Conservation (phyloP, 495 filamentous ascomycete species). For the Podospora pseudoanserina region DNA sequence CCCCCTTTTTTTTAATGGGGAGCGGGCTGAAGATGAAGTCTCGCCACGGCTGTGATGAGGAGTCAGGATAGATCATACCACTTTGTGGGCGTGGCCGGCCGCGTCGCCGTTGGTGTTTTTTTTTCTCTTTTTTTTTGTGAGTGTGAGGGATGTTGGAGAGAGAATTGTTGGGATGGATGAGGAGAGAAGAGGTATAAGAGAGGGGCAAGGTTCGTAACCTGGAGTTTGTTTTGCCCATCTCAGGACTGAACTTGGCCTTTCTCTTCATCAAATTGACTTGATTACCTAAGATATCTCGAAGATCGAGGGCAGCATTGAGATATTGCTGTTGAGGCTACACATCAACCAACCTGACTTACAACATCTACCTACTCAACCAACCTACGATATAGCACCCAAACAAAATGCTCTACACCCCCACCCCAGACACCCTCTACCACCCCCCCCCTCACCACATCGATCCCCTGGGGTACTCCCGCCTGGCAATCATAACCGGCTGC, state of each 20-base stretch:
- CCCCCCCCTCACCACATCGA: constrained; percentile 19
- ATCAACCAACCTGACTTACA: not conserved
- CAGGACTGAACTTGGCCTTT: not conserved
- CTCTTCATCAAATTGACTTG: not conserved
- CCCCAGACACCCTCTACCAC: constrained; percentile 23
- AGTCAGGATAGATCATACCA: not conserved
- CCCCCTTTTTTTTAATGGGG: not conserved
- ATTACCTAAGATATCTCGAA: not conserved
- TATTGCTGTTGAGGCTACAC: not conserved
- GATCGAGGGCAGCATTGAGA: not conserved
- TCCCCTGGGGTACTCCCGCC: constrained; percentile 30
- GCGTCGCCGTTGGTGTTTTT: too few relatives aligned
- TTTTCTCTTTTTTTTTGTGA: not conserved
- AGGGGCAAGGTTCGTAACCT: not conserved
- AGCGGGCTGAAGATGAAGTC: not conserved
- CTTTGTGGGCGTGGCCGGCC: not conserved
- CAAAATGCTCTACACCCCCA: constrained; percentile 27
- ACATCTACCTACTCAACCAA: not conserved
- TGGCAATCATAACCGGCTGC: constrained; percentile 43
- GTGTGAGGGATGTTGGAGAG: not conserved
- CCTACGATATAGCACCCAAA: not conserved
- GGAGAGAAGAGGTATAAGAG: not conserved
- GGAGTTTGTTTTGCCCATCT: not conserved
- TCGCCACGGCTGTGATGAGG: not conserved
- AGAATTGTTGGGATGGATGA: not conserved